These are phyloP conservation scores for Tremellales sp. DNA, from an alignment of 1,284 basidiomycete genomes.

Conservation along the genomic window DNA sequence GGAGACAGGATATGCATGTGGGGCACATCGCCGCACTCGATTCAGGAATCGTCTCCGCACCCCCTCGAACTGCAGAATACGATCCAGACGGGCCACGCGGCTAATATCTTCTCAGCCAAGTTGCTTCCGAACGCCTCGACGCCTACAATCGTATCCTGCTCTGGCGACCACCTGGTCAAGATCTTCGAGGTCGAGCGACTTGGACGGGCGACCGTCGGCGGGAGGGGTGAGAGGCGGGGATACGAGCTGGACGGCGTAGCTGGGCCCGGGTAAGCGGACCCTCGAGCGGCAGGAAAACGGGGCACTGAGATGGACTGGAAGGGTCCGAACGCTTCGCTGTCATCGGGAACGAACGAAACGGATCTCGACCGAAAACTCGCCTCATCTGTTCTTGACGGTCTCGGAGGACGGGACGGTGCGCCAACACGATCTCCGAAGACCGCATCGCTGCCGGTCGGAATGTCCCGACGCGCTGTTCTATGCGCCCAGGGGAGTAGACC, in stretches of 20 bases:
- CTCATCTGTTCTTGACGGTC: constrained; percentile 78
- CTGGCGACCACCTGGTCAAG: constrained; percentile 74
- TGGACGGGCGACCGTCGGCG: constrained; percentile 45
- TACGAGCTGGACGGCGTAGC: constrained; percentile 26
- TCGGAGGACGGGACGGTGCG: constrained; percentile 72
- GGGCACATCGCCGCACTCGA: constrained; percentile 37
- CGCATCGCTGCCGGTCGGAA: constrained; percentile 39
- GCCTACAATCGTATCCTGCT: constrained; percentile 58
- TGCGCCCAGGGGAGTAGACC: constrained; percentile 40
- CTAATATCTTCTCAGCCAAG: constrained; percentile 83
- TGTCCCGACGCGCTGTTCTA: constrained; percentile 45
- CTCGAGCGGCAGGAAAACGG: neutral
- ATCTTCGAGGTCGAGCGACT: constrained; percentile 70
- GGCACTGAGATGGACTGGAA: constrained; percentile 4
- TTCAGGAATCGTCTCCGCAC: constrained; percentile 53
- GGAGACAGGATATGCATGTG: constrained; percentile 62
- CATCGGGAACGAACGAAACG: constrained; percentile 67
- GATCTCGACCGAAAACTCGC: constrained; percentile 75
- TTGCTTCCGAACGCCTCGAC: constrained; percentile 62
- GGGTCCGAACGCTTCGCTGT: constrained; percentile 60
- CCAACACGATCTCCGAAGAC: constrained; percentile 76
- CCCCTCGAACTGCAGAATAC: constrained; percentile 58
- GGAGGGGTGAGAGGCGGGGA: constrained; percentile 18
- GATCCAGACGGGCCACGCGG: constrained; percentile 72
- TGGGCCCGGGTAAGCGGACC: constrained; percentile 37